These are phyloP conservation scores for Aspergillus floridensis DNA, from an alignment of 2,329 filamentous ascomycete species.

Conservation along the genomic window DNA sequence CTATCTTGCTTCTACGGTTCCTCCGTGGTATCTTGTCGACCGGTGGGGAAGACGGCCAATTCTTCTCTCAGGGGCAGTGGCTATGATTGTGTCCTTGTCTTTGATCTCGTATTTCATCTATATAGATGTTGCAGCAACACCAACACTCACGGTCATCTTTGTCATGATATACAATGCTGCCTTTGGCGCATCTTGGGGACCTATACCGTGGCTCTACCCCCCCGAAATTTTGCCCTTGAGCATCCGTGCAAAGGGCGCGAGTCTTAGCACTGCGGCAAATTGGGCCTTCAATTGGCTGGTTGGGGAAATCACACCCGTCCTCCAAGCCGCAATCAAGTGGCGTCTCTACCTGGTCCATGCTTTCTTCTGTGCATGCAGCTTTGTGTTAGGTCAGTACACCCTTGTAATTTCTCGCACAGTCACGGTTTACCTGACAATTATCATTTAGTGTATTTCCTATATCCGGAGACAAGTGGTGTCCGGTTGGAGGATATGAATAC, in stretches of 20 bases:
- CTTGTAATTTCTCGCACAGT: neutral
- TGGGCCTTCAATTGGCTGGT: slow-evolving; percentile 99
- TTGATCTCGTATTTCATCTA: slow-evolving; percentile 94
- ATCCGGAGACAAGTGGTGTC: slow-evolving; percentile 94
- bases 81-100: slow-evolving; percentile 85
- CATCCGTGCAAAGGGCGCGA: slow-evolving; percentile 95
- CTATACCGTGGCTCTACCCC: slow-evolving; percentile 96
- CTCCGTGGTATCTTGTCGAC: slow-evolving; percentile 96
- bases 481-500: slow-evolving; percentile 95
- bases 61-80: slow-evolving; percentile 80
- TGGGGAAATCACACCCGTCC: slow-evolving; percentile 87
- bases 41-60: slow-evolving; percentile 86
- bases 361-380: slow-evolving; percentile 93
- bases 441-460: slow-evolving; percentile 83
- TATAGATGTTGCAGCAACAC: slow-evolving; percentile 73
- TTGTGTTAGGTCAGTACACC: slow-evolving; percentile 78
- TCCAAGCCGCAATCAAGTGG: slow-evolving; percentile 92
- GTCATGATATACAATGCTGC: slow-evolving; percentile 99
- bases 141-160: slow-evolving; percentile 81
- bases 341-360: slow-evolving; percentile 91
- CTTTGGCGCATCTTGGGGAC: slow-evolving; percentile 96
- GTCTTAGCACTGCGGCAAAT: slow-evolving; percentile 91
- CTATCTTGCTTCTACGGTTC: slow-evolving; percentile 87
- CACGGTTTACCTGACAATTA: slow-evolving; percentile 15
- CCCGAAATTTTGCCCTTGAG: slow-evolving; percentile 97